These are phyloP conservation scores for Sphaerulina populicola DNA, from an alignment of 2,329 filamentous ascomycete species.

Conservation along the genomic window DNA sequence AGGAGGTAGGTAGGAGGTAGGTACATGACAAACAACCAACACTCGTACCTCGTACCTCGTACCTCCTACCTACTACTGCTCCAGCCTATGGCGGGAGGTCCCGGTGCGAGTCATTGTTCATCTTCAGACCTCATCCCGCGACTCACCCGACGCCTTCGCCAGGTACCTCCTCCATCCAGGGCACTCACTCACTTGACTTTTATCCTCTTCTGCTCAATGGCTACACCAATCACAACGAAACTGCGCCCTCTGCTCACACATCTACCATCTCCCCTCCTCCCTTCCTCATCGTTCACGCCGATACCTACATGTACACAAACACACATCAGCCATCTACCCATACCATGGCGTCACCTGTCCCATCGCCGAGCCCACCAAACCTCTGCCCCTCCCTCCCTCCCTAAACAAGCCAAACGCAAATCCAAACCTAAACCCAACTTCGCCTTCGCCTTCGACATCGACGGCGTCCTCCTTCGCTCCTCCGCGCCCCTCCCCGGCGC, in stretches of 20 bases:
- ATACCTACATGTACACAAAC: too few species aligned
- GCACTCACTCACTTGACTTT: neutral
- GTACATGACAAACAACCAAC: too few species aligned
- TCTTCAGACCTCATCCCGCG: too few species aligned
- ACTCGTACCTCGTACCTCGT: too few species aligned
- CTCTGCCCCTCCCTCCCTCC: neutral
- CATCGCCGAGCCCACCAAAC: slow-evolving; percentile 2
- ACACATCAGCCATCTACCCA: neutral
- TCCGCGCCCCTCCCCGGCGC: slow-evolving; percentile 72
- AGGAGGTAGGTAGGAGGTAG: too few species aligned
- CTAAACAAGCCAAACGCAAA: neutral
- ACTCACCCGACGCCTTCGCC: too few species aligned
- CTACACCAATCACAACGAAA: neutral
- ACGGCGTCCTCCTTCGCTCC: slow-evolving; percentile 86
- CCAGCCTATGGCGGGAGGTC: too few species aligned
- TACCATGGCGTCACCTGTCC: neutral
- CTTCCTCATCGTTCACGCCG: too few species aligned
- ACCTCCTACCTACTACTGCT: too few species aligned
- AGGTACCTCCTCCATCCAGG: too few species aligned
- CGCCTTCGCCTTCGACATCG: slow-evolving; percentile 61
- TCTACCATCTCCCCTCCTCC: too few species aligned
- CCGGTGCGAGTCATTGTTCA: too few species aligned
- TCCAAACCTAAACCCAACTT: slow-evolving; percentile 36
- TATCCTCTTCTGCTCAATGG: neutral
- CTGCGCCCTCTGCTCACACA: neutral